Evolutionary conservation across 352 stramenopile genomes (phyloP), one percentile per base, ranked within the genome.

Genomic region (Globisporangium ultimum): DNA sequence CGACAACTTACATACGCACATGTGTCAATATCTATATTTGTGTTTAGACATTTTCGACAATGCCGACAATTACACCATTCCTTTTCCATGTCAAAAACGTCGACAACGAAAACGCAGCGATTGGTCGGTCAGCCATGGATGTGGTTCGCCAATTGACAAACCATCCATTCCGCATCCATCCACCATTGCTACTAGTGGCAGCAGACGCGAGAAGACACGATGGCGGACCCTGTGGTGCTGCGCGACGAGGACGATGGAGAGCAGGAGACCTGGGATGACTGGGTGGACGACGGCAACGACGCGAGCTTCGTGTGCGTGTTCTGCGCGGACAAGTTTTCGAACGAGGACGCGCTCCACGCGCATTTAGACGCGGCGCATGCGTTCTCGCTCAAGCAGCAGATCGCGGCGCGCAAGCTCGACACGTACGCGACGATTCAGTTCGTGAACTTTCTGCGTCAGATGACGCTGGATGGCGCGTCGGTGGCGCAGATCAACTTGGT

Each of bases 261-360:
- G 24, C 46, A 54, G 17, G 82, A 92, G 73, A 88, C 72, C 53
- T 94, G 85, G 85, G 80, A 94, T 51, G 85, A 94, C 76, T 94
- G 85, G 85, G 77, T 91, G 46, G 85, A 91, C 58, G 85, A 94
- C 43, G 66, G 64, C 53, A 59, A 73, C 21, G 70, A 74, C 53
- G 18, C 58, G 21, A 74, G 56, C 61, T 89, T 88, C 55, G 66
- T 63, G 55, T 94, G 85, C 46, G 71, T 94, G 24, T 91, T 94
- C 64, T 94, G 85, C 58, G 53, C 54, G 50, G 66, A 71, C 47
- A 74, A 74, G 41, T 79, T 81, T 56, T 36, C 72, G 14, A 46
- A 59, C 13, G 74, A 90, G 58, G 65, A 72, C 57, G 61, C 70
- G 28, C 69, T 94, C 42, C 80, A 91, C 54, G 67, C 68, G 63